Percentiles rank a stretch among this genome's conserved stretches.
phyloP scores from a whole-genome alignment of 1,284 basidiomycete genomes.

The Tetrapyrgos nigripes region DNA sequence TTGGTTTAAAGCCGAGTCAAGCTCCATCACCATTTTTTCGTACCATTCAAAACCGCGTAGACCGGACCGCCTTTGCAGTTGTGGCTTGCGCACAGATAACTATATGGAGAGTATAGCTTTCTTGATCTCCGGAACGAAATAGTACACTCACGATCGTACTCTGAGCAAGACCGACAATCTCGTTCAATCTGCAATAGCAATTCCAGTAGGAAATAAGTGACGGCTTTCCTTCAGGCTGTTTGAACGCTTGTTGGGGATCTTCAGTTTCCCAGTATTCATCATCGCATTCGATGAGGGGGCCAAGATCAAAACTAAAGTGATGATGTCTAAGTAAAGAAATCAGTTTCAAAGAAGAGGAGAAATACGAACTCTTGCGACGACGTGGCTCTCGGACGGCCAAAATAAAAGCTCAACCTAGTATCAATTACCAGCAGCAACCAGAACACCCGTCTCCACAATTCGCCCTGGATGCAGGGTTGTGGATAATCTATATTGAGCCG shows the following conservation, averaged over 20 bases:
- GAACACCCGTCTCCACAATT: constrained; percentile 65
- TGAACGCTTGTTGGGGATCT: constrained; percentile 46
- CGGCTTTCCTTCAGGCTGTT: constrained; percentile 52
- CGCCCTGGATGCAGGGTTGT: constrained; percentile 40
- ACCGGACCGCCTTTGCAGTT: constrained; percentile 59
- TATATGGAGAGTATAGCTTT: constrained; percentile 28
- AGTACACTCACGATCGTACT: constrained; percentile 57
- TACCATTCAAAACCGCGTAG: constrained; percentile 59
- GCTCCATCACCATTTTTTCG: constrained; percentile 72
- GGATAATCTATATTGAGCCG: too few relatives aligned
- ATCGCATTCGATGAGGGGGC: constrained; percentile 63
- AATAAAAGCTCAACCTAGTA: constrained; percentile 43
- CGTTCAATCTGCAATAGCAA: constrained; percentile 57
- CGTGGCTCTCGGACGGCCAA: constrained; percentile 56
- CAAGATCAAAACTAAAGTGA: constrained; percentile 68
- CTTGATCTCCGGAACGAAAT: background rate
- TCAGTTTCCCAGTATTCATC: constrained; percentile 67
- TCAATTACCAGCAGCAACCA: constrained; percentile 39
- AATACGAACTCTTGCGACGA: constrained; percentile 52
- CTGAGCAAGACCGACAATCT: constrained; percentile 60
- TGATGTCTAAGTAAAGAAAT: background rate
- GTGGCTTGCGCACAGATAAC: constrained; percentile 79
- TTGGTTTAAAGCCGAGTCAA: constrained; percentile 78
- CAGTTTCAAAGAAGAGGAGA: background rate
- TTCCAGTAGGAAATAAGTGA: constrained; percentile 57